phyloP scores from a whole-genome alignment of 495 filamentous ascomycete genomes.

The Hyphodiscus hymeniophilus region DNA sequence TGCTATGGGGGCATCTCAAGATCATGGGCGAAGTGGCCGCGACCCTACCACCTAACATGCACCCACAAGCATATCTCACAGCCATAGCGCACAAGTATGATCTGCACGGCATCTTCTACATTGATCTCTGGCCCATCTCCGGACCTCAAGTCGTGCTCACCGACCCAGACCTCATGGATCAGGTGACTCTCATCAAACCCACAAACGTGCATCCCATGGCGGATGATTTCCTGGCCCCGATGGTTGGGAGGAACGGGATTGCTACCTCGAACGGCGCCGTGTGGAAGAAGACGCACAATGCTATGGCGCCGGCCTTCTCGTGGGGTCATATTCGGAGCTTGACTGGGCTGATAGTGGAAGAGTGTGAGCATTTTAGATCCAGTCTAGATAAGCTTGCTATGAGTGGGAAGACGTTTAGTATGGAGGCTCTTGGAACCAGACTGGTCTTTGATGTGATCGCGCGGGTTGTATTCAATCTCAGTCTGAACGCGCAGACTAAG shows the following conservation, averaged over 20 bases:
- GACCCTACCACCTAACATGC: not conserved
- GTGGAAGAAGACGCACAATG: not conserved
- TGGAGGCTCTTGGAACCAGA: constrained; percentile 26
- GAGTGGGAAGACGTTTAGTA: constrained; percentile 20
- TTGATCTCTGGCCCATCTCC: constrained; percentile 30
- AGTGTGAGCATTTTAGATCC: constrained; percentile 17
- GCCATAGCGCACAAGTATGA: constrained; percentile 3
- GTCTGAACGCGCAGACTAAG: not conserved
- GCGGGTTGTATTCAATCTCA: constrained; percentile 19
- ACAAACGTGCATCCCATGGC: not conserved
- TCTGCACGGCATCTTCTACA: constrained; percentile 12
- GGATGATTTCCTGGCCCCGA: not conserved
- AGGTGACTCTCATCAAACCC: not conserved
- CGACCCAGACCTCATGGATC: constrained; percentile 32
- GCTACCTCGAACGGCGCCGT: not conserved
- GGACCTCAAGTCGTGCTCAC: constrained; percentile 28
- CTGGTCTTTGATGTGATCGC: constrained; percentile 32
- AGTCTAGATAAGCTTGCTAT: constrained; percentile 19
- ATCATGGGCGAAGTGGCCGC: constrained; percentile 2
- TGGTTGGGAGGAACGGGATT: not conserved
- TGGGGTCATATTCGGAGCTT: not conserved
- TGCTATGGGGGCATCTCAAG: constrained; percentile 4
- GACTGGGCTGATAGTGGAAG: constrained; percentile 23
- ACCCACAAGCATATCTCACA: not conserved
- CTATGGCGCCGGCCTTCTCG: not conserved